Base-by-base conservation (phyloP, 2,329 filamentous ascomycete genomes). In the Stachybotrys chartarum region DNA sequence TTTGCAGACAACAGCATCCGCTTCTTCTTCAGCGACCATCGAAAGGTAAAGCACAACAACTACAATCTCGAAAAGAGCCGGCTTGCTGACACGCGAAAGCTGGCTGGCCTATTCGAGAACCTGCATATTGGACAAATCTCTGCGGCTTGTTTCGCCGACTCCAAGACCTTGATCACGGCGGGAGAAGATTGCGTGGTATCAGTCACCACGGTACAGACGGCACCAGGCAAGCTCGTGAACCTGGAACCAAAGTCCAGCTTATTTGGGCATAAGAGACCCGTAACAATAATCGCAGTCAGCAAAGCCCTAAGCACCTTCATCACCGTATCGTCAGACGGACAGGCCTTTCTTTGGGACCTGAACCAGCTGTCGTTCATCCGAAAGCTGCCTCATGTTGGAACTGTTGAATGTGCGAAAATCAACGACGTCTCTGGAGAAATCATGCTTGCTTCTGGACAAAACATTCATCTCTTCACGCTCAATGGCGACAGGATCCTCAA, bases 361-460 rank as follows among this genome's bases (percentile, higher is more conserved):
- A 99, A 97, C 69, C 84, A 90, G 16, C 82, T 91, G 12, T 88
- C 91, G 53, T 96, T 96, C 64, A 86, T 97, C 6, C 84, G 91
- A 49, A 87, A 85, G 69, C 76, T 93, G 24, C 84, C 84, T 0
- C 70, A 78, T 16, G 77, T 78, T 3, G 78, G 82, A 5, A 72
- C 78, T 0, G 75, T 83, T 2, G 83, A 95, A 71, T 93, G 89
- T 61, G 90, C 91, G 1, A 80, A 82, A 11, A 91, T 99, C 70
- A 96, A 96, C 67, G 92, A 96, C 65, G 85, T 93, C 1, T 91
- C 88, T 0, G 94, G 94, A 11, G 90, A 96, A 64, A 91, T 99
- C 50, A 80, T 95, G 67, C 78, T 99, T 5, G 94, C 91, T 68
- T 86, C 86, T 8, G 88, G 90, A 0, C 82, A 85, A 3, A 83